These are phyloP conservation scores for Macrolepiota albuminosa DNA, from an alignment of 768 basidiomycete species.

Conservation along the genomic window DNA sequence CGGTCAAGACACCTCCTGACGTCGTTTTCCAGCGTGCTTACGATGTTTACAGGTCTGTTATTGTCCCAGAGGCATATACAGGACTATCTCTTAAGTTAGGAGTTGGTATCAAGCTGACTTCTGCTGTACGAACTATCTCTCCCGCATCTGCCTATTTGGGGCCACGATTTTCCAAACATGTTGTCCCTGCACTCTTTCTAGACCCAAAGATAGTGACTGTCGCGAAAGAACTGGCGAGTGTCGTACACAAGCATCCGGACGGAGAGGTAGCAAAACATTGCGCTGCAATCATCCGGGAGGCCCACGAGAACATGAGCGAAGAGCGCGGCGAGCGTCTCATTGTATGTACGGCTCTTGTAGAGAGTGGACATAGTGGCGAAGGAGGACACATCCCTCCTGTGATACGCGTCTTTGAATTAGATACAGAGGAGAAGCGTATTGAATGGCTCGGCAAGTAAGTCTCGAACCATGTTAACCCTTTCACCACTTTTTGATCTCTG, in stretches of 20 bases:
- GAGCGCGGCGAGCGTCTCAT: conserved; percentile 46
- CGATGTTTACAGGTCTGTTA: conserved; percentile 38
- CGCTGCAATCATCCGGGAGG: conserved; percentile 48
- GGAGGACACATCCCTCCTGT: conserved; percentile 43
- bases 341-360: conserved; percentile 53
- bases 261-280: conserved; percentile 52
- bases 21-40: not conserved
- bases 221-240: conserved; percentile 50
- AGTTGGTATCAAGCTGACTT: conserved; percentile 53
- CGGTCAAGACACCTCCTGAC: conserved; percentile 28
- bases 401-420: conserved; percentile 44
- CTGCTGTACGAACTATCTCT: conserved; percentile 55
- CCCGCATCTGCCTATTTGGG: conserved; percentile 53
- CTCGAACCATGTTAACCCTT: not conserved
- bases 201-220: conserved; percentile 47
- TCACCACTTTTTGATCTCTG: conserved; percentile 3
- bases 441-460: conserved; percentile 46
- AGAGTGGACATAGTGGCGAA: conserved; percentile 45
- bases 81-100: conserved; percentile 50
- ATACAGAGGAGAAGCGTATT: conserved; percentile 45
- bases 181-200: conserved; percentile 45
- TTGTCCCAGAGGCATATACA: conserved; percentile 41
- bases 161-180: conserved; percentile 48
- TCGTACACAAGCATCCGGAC: conserved; percentile 42
- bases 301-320: conserved; percentile 43